Percentiles rank a stretch among this genome's conserved stretches.
phyloP scores from a whole-genome alignment of 768 basidiomycete species.

The Leucosporidium scottii region DNA sequence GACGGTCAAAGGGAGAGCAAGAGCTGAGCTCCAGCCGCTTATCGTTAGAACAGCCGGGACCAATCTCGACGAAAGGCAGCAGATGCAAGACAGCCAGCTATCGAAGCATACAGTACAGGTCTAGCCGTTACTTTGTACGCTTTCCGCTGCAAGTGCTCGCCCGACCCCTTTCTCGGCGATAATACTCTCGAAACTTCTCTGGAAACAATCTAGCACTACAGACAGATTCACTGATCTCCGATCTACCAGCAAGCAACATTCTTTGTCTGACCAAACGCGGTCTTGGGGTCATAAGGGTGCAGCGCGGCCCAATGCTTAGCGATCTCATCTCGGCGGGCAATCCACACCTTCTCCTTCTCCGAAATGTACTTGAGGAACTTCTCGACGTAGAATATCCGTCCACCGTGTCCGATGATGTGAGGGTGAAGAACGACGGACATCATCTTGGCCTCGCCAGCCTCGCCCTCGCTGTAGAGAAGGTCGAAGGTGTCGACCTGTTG shows the following conservation, averaged over 20 bases:
- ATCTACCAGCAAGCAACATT: neutral
- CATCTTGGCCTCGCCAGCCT: constrained; percentile 18
- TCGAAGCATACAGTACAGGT: too few species aligned
- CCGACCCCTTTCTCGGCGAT: too few species aligned
- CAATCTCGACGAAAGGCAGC: too few species aligned
- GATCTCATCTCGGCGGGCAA: constrained; percentile 31
- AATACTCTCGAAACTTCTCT: too few species aligned
- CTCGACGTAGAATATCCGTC: constrained; percentile 26
- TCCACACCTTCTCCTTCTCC: constrained; percentile 28
- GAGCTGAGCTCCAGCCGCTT: too few species aligned
- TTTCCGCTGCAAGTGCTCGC: too few species aligned
- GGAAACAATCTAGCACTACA: too few species aligned
- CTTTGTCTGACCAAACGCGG: constrained; percentile 7
- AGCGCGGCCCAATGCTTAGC: constrained; percentile 28
- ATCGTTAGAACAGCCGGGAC: too few species aligned
- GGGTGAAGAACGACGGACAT: constrained; percentile 36
- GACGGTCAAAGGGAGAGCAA: too few species aligned
- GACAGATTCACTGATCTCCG: too few species aligned
- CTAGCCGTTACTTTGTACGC: too few species aligned
- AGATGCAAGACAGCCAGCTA: too few species aligned
- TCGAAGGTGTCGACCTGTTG: constrained; percentile 25
- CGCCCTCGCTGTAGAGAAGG: constrained; percentile 26
- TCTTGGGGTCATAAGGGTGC: constrained; percentile 17
- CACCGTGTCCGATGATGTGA: constrained; percentile 34
- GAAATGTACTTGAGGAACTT: constrained; percentile 30